Evolutionary conservation across 352 stramenopile genomes (phyloP).

Genomic region (Phytophthora nicotianae): DNA sequence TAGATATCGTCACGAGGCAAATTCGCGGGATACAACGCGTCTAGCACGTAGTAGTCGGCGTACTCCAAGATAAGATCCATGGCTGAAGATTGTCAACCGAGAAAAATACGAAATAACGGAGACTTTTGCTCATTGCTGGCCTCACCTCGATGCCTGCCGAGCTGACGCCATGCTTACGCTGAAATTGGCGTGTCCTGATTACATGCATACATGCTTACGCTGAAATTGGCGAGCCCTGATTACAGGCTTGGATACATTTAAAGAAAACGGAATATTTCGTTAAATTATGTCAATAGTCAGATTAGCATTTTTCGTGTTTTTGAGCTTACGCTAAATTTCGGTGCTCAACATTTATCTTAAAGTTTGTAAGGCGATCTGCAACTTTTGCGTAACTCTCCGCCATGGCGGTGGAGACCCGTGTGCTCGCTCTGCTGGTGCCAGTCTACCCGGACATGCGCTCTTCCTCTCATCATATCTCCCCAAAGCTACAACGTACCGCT

Average conservation of each 20-base stretch:
- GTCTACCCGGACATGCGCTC: slow-evolving; percentile 27
- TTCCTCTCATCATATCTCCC: background rate
- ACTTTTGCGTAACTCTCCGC: background rate
- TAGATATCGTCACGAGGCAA: slow-evolving; percentile 47
- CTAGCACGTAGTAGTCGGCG: slow-evolving; percentile 53
- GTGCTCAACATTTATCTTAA: background rate
- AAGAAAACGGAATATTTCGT: too few relatives aligned
- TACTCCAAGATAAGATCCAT: slow-evolving; percentile 75
- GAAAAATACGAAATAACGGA: slow-evolving; percentile 13
- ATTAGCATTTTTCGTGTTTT: too few relatives aligned
- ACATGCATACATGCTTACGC: slow-evolving; percentile 21
- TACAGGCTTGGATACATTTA: slow-evolving; percentile 22
- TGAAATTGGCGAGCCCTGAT: slow-evolving; percentile 35
- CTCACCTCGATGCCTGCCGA: too few relatives aligned
- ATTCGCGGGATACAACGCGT: slow-evolving; percentile 54
- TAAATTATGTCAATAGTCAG: too few relatives aligned
- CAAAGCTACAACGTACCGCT: slow-evolving; percentile 32
- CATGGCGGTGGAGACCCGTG: slow-evolving; percentile 14
- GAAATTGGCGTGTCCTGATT: slow-evolving; percentile 22
- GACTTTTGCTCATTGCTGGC: background rate
- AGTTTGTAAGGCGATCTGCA: background rate
- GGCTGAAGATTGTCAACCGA: background rate
- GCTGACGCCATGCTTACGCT: slow-evolving; percentile 18
- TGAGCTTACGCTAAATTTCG: too few relatives aligned
- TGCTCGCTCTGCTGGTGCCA: slow-evolving; percentile 30